Evolutionary conservation across 2,329 filamentous ascomycete species (phyloP).

Genomic region (Aspergillus texensis): DNA sequence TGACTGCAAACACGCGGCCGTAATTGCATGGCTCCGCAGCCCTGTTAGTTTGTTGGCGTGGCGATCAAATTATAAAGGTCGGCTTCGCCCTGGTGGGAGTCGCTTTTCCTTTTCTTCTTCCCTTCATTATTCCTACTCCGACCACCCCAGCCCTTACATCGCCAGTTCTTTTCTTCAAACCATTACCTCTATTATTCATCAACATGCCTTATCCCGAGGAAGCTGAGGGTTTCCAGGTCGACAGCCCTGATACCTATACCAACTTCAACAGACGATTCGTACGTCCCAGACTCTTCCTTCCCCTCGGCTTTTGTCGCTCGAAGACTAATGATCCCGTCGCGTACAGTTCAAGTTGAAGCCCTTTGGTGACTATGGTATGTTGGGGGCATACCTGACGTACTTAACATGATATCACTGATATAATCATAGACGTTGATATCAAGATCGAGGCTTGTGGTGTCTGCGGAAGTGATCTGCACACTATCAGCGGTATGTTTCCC

Average conservation of each 20-base stretch:
- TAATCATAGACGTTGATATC: constrained; percentile 72
- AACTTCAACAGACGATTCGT: constrained; percentile 61
- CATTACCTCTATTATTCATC: neutral
- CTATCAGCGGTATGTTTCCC: constrained; percentile 52
- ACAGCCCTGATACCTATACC: constrained; percentile 68
- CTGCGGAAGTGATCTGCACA: constrained; percentile 73
- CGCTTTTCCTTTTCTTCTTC: neutral
- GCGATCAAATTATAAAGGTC: neutral
- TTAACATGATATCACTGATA: constrained; percentile 4
- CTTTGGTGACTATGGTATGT: constrained; percentile 69
- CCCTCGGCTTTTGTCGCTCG: neutral
- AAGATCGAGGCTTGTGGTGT: constrained; percentile 81
- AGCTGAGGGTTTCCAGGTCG: constrained; percentile 52
- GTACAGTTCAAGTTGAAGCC: constrained; percentile 76
- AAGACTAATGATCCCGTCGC: neutral
- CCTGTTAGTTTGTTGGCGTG: neutral
- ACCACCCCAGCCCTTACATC: neutral
- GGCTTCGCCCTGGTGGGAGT: neutral
- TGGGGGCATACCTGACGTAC: neutral
- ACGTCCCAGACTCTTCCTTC: constrained; percentile 20
- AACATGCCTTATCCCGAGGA: constrained; percentile 50
- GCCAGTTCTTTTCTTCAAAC: neutral
- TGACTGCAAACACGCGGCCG: neutral
- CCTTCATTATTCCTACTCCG: neutral
- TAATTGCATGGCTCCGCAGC: constrained; percentile 1